phyloP scores from a whole-genome alignment of 129 eudicot genomes.

The Ambrosia artemisiifolia region DNA sequence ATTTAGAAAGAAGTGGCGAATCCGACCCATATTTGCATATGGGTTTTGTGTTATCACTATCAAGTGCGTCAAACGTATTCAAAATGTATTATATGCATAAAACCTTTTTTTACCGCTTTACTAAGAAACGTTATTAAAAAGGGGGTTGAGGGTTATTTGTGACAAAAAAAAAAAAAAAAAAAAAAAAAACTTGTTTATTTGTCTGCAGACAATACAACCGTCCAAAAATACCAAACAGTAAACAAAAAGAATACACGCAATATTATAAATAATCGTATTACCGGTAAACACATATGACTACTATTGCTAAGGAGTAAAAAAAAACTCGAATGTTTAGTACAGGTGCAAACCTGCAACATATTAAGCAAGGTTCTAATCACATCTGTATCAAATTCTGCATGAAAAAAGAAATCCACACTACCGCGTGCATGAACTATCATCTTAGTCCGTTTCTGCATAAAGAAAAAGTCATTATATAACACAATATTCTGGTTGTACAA shows the following conservation, averaged over 20 bases:
- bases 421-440: constrained; percentile 92
- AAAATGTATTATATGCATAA: not conserved
- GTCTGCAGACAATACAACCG: no score
- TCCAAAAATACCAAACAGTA: not conserved
- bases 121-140: not conserved
- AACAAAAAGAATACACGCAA: not conserved
- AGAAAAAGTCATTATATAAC: constrained; percentile 17
- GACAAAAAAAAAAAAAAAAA: no score
- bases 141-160: no score
- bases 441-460: constrained; percentile 88
- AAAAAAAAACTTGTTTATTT: no score
- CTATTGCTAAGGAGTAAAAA: not conserved
- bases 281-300: no score
- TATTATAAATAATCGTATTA: not conserved
- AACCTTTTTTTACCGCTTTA: not conserved
- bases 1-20: not conserved
- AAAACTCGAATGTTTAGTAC: constrained; percentile 1
- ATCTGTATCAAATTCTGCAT: constrained; percentile 48
- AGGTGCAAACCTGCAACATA: constrained; percentile 71
- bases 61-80: not conserved
- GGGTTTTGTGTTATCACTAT: no score
- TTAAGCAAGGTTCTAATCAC: constrained; percentile 87
- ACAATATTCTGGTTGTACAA: constrained; percentile 4
- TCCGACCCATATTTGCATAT: not conserved
- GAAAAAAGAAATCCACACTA: constrained; percentile 57